Conservation (phyloP, 2,329 filamentous ascomycete genomes). For the Curvularia sp. region DNA sequence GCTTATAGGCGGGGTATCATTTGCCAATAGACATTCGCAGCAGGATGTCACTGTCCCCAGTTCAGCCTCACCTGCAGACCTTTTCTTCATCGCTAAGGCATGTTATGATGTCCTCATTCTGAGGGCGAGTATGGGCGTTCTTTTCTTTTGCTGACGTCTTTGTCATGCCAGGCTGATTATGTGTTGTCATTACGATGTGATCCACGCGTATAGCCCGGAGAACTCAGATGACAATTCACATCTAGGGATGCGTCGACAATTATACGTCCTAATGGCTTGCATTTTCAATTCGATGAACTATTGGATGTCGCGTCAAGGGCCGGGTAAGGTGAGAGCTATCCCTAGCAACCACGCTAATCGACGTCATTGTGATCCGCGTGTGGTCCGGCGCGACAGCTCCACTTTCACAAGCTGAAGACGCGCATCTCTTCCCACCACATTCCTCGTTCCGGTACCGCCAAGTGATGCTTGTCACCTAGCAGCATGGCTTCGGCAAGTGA, state of each 20-base stretch:
- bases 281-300: neutral
- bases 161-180: neutral
- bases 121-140: neutral
- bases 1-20: neutral
- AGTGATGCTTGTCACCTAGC: slow-evolving; percentile 23
- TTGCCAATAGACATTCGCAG: neutral
- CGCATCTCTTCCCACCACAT: slow-evolving; percentile 8
- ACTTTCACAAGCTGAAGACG: slow-evolving; percentile 19
- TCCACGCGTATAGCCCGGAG: neutral
- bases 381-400: slow-evolving; percentile 12
- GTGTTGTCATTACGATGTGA: neutral
- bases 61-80: neutral
- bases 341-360: neutral
- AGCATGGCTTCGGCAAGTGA: slow-evolving; percentile 47
- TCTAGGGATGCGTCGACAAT: neutral
- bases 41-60: neutral
- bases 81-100: too few relatives aligned
- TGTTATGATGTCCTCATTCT: neutral
- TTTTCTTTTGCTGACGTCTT: neutral
- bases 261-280: neutral
- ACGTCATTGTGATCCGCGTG: slow-evolving; percentile 18
- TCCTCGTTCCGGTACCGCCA: slow-evolving; percentile 1
- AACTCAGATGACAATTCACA: too few relatives aligned
- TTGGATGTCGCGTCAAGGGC: neutral
- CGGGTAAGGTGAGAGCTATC: neutral